These are phyloP conservation scores for Chytriomyces sp. DNA, from an alignment of 192 early-diverging fungal species.

Conservation along the genomic window DNA sequence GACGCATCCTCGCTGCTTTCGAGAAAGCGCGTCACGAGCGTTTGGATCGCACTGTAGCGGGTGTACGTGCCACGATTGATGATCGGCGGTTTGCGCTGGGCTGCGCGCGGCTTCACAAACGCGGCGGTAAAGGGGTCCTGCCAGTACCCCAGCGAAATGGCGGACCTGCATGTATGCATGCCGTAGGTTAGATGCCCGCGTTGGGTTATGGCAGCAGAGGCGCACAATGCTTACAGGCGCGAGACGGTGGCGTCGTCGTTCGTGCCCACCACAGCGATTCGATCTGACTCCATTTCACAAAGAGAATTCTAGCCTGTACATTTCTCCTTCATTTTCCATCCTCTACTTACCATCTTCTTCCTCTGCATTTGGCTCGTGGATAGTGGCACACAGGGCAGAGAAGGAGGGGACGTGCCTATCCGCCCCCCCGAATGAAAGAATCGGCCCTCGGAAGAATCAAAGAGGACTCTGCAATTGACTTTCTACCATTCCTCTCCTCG, in stretches of 20 bases:
- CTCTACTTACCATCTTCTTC: too few relatives aligned
- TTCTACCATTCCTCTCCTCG: too few relatives aligned
- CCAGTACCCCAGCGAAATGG: background rate
- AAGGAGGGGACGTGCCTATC: too few relatives aligned
- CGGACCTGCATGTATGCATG: background rate
- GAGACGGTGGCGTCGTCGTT: constrained; percentile 89
- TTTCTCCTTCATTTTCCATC: background rate
- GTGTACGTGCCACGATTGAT: background rate
- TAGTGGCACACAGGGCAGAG: too few relatives aligned
- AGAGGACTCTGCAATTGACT: too few relatives aligned
- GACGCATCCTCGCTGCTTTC: background rate
- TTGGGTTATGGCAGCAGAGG: background rate
- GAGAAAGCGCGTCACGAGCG: background rate
- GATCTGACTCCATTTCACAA: background rate
- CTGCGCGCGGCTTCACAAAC: constrained; percentile 2
- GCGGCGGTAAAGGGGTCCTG: background rate
- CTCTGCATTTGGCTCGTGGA: too few relatives aligned
- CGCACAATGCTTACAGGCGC: constrained; percentile 70
- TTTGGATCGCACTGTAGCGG: background rate
- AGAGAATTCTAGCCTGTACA: background rate
- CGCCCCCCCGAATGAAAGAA: too few relatives aligned
- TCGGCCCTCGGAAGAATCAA: too few relatives aligned
- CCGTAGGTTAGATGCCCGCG: background rate
- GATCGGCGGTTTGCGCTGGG: background rate
- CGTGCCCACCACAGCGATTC: constrained; percentile 69